Base-by-base conservation (phyloP, 108 stramenopile genomes). In the Cylindrotheca fusiformis region DNA sequence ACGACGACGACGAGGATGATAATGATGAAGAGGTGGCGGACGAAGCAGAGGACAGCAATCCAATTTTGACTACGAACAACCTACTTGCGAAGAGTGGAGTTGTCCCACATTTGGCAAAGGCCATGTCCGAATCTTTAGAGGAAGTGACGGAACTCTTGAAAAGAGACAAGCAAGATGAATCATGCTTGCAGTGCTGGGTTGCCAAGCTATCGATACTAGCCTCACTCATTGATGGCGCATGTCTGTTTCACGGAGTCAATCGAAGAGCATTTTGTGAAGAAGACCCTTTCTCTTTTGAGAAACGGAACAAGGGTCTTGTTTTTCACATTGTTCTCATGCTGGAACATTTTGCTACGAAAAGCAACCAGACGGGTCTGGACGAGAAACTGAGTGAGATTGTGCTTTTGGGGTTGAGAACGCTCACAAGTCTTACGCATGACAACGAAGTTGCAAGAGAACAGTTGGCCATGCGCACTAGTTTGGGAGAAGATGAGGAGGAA, bases 341-440 rank as follows among this genome's bases (percentile, higher is more conserved):
- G 0, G 36, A 41, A 10, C 36, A 41, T 10, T 41, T 6, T 41
- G 36, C 36, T 14, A 41, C 6, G 36, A 6, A 14, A 14, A 10
- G 36, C 36, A 32, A 17, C 32, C 51, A 63, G 61, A 41, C 36
- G n/a, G n/a, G n/a, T 41, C n/a, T 22, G 29, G 21, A 63, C 32
- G 21, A 52, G 24, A 55, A 45, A 53, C 36, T 32, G 61, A 54
- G 54, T 22, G 49, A 24, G 58, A 29, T 69, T 14, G 48, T 55
- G 29, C 60, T 63, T 36, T 33, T 80, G 30, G 68, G 77, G 5
- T 72, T 92, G 32, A 76, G 82, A 53, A 86, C 82, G 18, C 72
- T 92, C 36, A 92, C 90, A 4, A 88, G 83, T 63, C 46, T 92
- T 52, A 85, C 85, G 18, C 90, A 92, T 60, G 82, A 88, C 53